These are phyloP conservation scores for Dissophora ornata DNA, from an alignment of 192 early-diverging fungal species.

Conservation along the genomic window DNA sequence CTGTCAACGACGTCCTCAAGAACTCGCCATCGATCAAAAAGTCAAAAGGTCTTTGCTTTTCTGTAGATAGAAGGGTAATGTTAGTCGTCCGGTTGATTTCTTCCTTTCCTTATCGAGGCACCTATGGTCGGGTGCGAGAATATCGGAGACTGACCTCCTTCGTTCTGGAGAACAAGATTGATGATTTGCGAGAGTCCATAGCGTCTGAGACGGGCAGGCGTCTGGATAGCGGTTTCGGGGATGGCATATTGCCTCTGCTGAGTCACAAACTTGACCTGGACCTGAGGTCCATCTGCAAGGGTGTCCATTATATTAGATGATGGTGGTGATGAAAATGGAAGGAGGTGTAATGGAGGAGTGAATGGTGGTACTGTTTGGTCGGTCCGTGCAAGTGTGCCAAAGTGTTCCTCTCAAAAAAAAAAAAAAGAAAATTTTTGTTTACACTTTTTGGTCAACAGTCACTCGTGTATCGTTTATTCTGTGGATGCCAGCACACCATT, in stretches of 20 bases:
- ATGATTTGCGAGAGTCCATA: slow-evolving; percentile 95
- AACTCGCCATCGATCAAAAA: slow-evolving; percentile 95
- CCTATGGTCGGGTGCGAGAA: neutral
- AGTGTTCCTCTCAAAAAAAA: neutral
- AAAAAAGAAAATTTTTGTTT: slow-evolving; percentile 40
- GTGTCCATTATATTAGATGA: slow-evolving; percentile 38
- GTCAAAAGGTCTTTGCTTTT: slow-evolving; percentile 87
- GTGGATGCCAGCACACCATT: slow-evolving; percentile 12
- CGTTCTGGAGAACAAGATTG: slow-evolving; percentile 83
- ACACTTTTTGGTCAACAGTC: slow-evolving; percentile 7
- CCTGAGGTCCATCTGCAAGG: slow-evolving; percentile 61
- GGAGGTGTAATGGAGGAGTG: slow-evolving; percentile 1
- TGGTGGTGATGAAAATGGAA: neutral
- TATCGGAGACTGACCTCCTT: slow-evolving; percentile 33
- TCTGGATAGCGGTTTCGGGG: slow-evolving; percentile 86
- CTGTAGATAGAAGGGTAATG: too few species aligned
- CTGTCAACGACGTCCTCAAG: slow-evolving; percentile 78
- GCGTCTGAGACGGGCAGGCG: slow-evolving; percentile 85
- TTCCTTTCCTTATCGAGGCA: too few species aligned
- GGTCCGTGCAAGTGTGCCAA: neutral
- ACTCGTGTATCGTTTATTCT: slow-evolving; percentile 5
- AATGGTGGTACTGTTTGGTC: neutral
- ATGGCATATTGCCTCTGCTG: slow-evolving; percentile 79
- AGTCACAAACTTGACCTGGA: slow-evolving; percentile 89
- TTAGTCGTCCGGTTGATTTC: too few species aligned